phyloP scores from a whole-genome alignment of 2,329 filamentous ascomycete species.

The Ploettnerulaceae sp. region DNA sequence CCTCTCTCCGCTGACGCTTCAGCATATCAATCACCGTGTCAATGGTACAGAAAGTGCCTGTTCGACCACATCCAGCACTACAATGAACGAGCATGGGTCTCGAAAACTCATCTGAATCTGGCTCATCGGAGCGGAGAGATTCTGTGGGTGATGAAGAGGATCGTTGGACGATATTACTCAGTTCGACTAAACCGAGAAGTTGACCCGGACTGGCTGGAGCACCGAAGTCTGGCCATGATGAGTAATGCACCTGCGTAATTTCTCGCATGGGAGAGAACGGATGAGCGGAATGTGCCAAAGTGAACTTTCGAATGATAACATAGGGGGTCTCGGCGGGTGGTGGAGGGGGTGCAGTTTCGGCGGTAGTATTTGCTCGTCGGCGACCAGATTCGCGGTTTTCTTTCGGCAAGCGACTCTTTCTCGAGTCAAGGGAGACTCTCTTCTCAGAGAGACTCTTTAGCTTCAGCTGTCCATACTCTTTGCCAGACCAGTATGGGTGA shows the following conservation, averaged over 20 bases:
- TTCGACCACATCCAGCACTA: slow-evolving; percentile 91
- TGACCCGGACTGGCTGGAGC: slow-evolving; percentile 85
- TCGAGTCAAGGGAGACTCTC: slow-evolving; percentile 67
- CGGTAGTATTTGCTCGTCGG: slow-evolving; percentile 51
- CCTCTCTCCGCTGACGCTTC: slow-evolving; percentile 65
- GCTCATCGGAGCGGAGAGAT: slow-evolving; percentile 48
- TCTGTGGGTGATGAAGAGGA: slow-evolving; percentile 34
- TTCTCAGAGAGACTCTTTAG: slow-evolving; percentile 77
- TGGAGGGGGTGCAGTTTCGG: slow-evolving; percentile 37
- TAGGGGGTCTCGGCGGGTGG: slow-evolving; percentile 57
- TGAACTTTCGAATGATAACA: slow-evolving; percentile 83
- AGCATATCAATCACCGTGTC: slow-evolving; percentile 96
- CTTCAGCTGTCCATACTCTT: slow-evolving; percentile 71
- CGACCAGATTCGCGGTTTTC: slow-evolving; percentile 39
- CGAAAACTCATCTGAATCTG: slow-evolving; percentile 46
- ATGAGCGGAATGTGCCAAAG: slow-evolving; percentile 67
- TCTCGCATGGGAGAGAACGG: slow-evolving; percentile 86
- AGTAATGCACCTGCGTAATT: slow-evolving; percentile 91
- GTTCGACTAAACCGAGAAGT: slow-evolving; percentile 81
- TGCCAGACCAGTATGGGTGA: slow-evolving; percentile 84
- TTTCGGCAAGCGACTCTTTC: slow-evolving; percentile 41
- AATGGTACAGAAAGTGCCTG: slow-evolving; percentile 93
- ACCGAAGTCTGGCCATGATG: slow-evolving; percentile 96
- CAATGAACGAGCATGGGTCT: slow-evolving; percentile 89
- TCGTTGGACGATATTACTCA: slow-evolving; percentile 71